These are phyloP conservation scores for Papiliotrema fonsecae DNA, from an alignment of 1,284 basidiomycete genomes.

Conservation along the genomic window DNA sequence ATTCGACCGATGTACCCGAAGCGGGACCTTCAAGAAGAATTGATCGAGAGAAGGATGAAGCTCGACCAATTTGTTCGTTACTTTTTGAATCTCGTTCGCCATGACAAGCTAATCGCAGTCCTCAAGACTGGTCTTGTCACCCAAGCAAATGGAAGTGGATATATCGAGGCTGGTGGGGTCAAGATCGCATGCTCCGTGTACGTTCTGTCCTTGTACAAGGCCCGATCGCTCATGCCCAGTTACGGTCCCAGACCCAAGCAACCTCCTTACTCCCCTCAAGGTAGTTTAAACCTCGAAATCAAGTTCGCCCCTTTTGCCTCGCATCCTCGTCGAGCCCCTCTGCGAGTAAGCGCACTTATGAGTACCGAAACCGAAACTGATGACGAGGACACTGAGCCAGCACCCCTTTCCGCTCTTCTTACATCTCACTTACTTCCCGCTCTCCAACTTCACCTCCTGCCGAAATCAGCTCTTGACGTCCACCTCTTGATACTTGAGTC, in stretches of 20 bases:
- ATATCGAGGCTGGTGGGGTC: constrained; percentile 78
- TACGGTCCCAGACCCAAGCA: constrained; percentile 78
- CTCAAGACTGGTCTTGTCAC: constrained; percentile 81
- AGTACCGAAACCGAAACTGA: background rate
- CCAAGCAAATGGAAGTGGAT: constrained; percentile 92
- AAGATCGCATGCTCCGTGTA: constrained; percentile 95
- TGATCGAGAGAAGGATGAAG: constrained; percentile 58
- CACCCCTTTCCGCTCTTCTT: constrained; percentile 73
- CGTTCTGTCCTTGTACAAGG: background rate
- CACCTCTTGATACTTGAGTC: constrained; percentile 87
- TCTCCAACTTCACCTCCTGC: constrained; percentile 79
- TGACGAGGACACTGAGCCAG: constrained; percentile 83
- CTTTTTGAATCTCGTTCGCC: background rate
- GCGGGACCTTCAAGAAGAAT: constrained; percentile 44
- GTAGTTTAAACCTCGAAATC: constrained; percentile 87
- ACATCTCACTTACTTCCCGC: constrained; percentile 82
- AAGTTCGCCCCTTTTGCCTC: constrained; percentile 95
- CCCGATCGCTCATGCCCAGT: constrained; percentile 48
- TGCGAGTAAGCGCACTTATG: constrained; percentile 63
- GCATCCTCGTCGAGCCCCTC: constrained; percentile 66
- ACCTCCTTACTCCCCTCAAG: constrained; percentile 71
- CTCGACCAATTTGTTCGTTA: constrained; percentile 60
- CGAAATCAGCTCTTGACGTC: constrained; percentile 90
- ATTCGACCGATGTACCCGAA: constrained; percentile 50
- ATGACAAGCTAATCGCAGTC: constrained; percentile 53